Conservation (phyloP, 768 basidiomycete species). For the Agaricus bisporus region DNA sequence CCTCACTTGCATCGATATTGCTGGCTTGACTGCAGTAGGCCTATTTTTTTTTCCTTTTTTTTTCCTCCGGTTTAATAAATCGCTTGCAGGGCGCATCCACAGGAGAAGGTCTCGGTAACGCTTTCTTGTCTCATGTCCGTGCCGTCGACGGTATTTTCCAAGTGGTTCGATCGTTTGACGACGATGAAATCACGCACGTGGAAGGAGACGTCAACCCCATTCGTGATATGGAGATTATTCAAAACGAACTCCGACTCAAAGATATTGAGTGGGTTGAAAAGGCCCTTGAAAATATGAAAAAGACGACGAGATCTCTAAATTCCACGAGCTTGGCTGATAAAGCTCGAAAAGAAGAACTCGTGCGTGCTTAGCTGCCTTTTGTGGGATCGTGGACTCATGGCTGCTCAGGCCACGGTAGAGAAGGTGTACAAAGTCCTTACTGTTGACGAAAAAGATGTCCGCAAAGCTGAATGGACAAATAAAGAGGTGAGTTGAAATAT, state of each 20-base stretch:
- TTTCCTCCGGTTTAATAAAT: neutral
- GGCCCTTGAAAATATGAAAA: constrained; percentile 72
- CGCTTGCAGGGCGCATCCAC: constrained; percentile 81
- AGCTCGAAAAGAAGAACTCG: constrained; percentile 95
- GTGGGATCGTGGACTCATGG: neutral
- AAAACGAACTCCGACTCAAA: constrained; percentile 89
- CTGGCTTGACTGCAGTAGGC: constrained; percentile 88
- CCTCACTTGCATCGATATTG: constrained; percentile 97
- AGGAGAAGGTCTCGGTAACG: constrained; percentile 95
- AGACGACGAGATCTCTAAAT: constrained; percentile 63
- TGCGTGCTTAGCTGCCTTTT: constrained; percentile 26
- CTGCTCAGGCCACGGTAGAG: constrained; percentile 68
- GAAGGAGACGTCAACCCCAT: constrained; percentile 96
- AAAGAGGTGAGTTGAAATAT: constrained; percentile 72
- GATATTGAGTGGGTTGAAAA: constrained; percentile 99
- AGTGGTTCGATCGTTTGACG: constrained; percentile 95
- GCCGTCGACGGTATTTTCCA: constrained; percentile 99
- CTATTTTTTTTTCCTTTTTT: neutral
- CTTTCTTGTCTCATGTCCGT: constrained; percentile 95
- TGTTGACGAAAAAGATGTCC: constrained; percentile 81
- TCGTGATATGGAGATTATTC: constrained; percentile 97
- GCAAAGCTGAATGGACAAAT: constrained; percentile 91
- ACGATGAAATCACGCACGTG: constrained; percentile 98
- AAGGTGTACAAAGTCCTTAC: constrained; percentile 76
- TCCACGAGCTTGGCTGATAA: constrained; percentile 83